Percentiles rank a stretch among this genome's conserved stretches.
Conservation (phyloP, 345 rosid genomes). For the Eucalyptus urophylla region DNA sequence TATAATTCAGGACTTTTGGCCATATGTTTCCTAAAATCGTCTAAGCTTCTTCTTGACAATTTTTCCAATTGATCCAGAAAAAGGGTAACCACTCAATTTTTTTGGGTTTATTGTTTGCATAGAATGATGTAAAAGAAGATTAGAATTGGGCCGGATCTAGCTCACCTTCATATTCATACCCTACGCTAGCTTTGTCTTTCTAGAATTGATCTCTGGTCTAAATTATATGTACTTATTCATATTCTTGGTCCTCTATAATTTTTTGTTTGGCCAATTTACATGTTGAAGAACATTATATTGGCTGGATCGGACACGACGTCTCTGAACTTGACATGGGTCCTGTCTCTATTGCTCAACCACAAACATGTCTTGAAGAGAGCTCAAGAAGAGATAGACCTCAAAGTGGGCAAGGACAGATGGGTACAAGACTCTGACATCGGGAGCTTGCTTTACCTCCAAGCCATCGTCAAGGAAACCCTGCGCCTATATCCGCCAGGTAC, state of each 20-base stretch:
- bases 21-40: not conserved
- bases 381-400: slow-evolving; percentile 39
- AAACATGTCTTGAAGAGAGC: slow-evolving; percentile 6
- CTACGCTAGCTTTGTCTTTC: not conserved
- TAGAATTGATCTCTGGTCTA: not conserved
- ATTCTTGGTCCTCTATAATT: not conserved
- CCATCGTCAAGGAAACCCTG: slow-evolving; percentile 47
- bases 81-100: not conserved
- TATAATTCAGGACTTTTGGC: not conserved
- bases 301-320: not conserved
- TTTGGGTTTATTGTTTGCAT: not conserved
- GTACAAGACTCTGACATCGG: slow-evolving; percentile 40
- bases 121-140: not conserved
- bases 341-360: not conserved
- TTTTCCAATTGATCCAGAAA: not conserved
- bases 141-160: not conserved
- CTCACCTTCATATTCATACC: not conserved
- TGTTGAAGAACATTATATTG: slow-evolving; percentile 11
- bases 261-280: not conserved
- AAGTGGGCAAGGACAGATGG: slow-evolving; percentile 32
- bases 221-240: not conserved
- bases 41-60: not conserved
- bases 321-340: not conserved
- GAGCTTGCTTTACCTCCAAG: slow-evolving; percentile 32
- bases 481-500: slow-evolving; percentile 37